Evolutionary conservation across 495 filamentous ascomycete genomes (phyloP), one percentile per base, ranked within the genome.

Genomic region (Penicillium manginii): DNA sequence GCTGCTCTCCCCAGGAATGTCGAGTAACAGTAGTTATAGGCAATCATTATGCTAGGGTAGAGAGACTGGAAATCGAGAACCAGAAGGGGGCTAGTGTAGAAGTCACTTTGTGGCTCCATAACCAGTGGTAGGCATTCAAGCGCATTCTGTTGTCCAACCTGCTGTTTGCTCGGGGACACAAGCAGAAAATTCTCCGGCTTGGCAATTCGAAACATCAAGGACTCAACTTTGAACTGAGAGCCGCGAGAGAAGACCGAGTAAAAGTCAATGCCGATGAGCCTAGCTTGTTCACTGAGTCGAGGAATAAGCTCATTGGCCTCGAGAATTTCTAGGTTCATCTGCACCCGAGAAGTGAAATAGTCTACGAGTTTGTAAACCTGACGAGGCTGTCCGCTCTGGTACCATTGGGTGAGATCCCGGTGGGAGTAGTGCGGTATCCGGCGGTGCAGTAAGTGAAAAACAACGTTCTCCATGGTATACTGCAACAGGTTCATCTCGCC

Each of bases 11-110:
- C 94, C 8, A 98, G 83, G 61, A 91, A 98, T 0, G 94, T 98
- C 0, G 94, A 98, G 71, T 98, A 98, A 77, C 94, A 98, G 74
- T 97, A 97, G 69, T 98, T 98, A 74, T 98, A 97, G 0, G 94
- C 94, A 63, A 98, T 97, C 92, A 98, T 98, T 48, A 98, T 87
- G 66, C 92, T 96, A 3, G 94, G 94, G 66, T 98, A 98, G 22
- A 98, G 79, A 26, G 90, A 94, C 69, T 98, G 96, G 61, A 98
- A 98, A 73, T 98, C 94, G 11, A 98, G 79, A 1, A 98, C 94
- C 11, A 98, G 66, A 12, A 98, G 68, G 0, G 94, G 94, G 57
- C 90, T 93, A 29, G 79, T 91, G 69, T 98, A 98, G 65, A 98
- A 98, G 32, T 86, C 88, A 54, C 93, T 97, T 68, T 94, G 92